Base-by-base conservation (phyloP, 164 flowering plant species). In the Nymphaea thermarum region DNA sequence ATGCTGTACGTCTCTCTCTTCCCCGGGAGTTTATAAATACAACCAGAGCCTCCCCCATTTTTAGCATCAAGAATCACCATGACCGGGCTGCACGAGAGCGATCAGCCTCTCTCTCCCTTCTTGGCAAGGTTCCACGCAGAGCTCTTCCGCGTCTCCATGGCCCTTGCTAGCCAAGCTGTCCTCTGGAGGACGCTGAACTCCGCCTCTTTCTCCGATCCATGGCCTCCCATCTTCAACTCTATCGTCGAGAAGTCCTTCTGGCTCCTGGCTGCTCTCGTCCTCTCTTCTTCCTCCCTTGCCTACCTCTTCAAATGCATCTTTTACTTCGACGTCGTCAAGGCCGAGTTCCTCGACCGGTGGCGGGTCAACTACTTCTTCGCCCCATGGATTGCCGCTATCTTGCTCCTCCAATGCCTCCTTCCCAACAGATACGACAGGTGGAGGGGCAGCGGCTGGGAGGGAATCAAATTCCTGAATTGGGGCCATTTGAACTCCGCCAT, bases 61-160 rank as follows among this genome's bases (percentile, higher is more conserved):
- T 15, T 15, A 51, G 14, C 57, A 3, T 15, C 14, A 51, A 51
- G 12, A 7, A 51, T 15, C 57, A 51, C 4, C 55, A 47, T 47
- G 55, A 12, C 55, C 12, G 12, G 12, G 55, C 8, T 5, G 57
- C 57, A 51, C 14, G 57, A 51, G 8, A 15, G 14, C 14, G 57
- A 51, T 10, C 57, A 10, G 12, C 14, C 4, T 1, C 0, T 25
- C 14, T 7, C 66, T 4, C 61, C 67, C 6, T 64, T 82, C 62
- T n/a, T 82, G 65, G 57, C 80, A 3, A 65, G 77, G 43, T 60
- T 82, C 51, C 83, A 78, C 42, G 83, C 83, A 2, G 83, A 81
- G 6, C 75, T 75, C 68, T 82, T 82, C 42, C 60, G 83, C 41
- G 77, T 80, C 64, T 76, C 71, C 72, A 73, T 82, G 64, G 69